Evolutionary conservation across 352 stramenopile species (phyloP).

Genomic region (Peronospora farinosa): DNA sequence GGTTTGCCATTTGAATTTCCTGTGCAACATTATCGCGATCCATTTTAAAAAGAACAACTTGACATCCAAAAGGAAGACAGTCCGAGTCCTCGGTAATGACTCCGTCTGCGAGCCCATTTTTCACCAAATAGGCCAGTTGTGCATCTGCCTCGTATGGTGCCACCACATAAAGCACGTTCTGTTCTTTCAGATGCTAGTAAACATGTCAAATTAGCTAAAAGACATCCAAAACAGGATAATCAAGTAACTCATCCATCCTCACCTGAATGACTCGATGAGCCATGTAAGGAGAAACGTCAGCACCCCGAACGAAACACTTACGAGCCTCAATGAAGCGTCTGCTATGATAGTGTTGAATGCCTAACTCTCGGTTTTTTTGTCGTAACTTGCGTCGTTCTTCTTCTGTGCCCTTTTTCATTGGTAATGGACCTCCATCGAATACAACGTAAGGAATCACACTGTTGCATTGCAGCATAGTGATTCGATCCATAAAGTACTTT

Average conservation of each 20-base stretch:
- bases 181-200: constrained; percentile 42
- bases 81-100: constrained; percentile 97
- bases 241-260: not conserved
- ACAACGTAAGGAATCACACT: constrained; percentile 70
- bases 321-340: constrained; percentile 54
- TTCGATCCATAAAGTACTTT: constrained; percentile 65
- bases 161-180: constrained; percentile 88
- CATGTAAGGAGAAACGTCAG: constrained; percentile 76
- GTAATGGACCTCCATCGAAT: constrained; percentile 64
- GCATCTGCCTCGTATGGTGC: constrained; percentile 97
- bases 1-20: constrained; percentile 68
- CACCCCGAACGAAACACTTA: constrained; percentile 66
- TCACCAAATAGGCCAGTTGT: constrained; percentile 90
- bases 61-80: constrained; percentile 89
- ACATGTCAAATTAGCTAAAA: constrained; percentile 5
- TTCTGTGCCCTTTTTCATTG: constrained; percentile 77
- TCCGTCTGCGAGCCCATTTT: constrained; percentile 77
- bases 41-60: constrained; percentile 93
- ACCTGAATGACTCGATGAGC: constrained; percentile 74
- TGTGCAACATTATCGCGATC: constrained; percentile 83
- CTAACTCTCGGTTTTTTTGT: constrained; percentile 62
- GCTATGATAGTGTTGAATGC: constrained; percentile 49
- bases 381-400: constrained; percentile 57
- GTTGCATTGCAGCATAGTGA: constrained; percentile 45
- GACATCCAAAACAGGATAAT: not conserved